Base-by-base conservation (phyloP, 345 rosid genomes). In the Jatropha curcas region DNA sequence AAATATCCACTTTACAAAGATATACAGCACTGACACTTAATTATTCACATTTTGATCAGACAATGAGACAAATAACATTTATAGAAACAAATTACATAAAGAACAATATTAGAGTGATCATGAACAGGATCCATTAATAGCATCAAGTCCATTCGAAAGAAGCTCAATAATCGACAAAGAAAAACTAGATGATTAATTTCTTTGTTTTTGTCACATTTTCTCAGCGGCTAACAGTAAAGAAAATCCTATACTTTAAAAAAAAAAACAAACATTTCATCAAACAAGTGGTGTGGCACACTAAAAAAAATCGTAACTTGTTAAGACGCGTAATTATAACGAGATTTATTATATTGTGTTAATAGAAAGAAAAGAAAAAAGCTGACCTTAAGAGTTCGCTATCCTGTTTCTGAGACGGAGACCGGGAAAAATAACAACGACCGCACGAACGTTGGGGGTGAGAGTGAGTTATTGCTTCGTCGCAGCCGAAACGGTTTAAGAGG, bases 261-360 rank as follows among this genome's bases (percentile, higher is more conserved):
- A n/a, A n/a, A n/a, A n/a, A n/a, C 0, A 60, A 60, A 19, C 64
- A 60, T 60, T 30, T 60, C 63, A 31, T 60, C 63, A 31, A 59
- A 59, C 63, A 60, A 5, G 24, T 60, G 64, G 64, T 1, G 19
- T 31, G 41, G 39, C 64, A 5, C 4, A 5, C 4, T 17, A 17
- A 41, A 41, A 41, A 41, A 39, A 39, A 39, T 7, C 43, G 10
- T 39, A n/a, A 7, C 43, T 12, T 5, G 10, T 7, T 39, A 0
- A 39, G 45, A 41, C 11, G 45, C 8, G 4, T 39, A 39, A 0
- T 41, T 41, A 41, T 41, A 35, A 35, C 4, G 4, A 10, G 11
- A 41, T 41, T 10, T 41, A 13, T 7, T 10, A 41, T 41, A 41
- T 0, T 41, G 45, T 41, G 45, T 41, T 9, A n/a, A n/a, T n/a